Evolutionary conservation across 2,329 filamentous ascomycete genomes (phyloP), one percentile per base, ranked within the genome.

Genomic region (Pseudogymnoascus verrucosus): DNA sequence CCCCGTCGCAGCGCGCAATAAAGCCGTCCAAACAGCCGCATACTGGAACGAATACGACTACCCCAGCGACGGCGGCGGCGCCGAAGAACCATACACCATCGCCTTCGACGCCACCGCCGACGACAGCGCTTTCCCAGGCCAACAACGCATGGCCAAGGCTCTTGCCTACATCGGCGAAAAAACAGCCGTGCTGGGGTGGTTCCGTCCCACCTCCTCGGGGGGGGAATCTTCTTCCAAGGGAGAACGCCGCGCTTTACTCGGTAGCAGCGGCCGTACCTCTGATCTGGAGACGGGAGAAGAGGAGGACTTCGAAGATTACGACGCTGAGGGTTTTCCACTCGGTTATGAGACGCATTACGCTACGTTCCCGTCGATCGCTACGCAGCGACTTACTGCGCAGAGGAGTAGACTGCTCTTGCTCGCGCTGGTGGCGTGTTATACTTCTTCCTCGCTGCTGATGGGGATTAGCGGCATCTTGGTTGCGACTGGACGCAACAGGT

Each of bases 11-110:
- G 28, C 16, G 44, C 5, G 59, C 62, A 64, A 61, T 63, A 16
- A 28, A 62, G n/a, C 59, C 54, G 37, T 31, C 42, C 54, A 42
- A 23, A 63, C 60, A 40, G 21, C 69, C 71, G 63, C 37, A 19
- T 95, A 93, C 72, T 96, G 91, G 90, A 93, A 90, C 74, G 91
- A 96, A 74, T 95, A 93, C 74, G 91, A 96, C 68, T 78, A 93
- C 72, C 89, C 89, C 7, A 91, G 90, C 72, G 89, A 92, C 63
- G 74, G 68, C 10, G 77, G 76, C 10, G 85, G 82, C 2, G 76
- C 80, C 12, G 81, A 85, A 47, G 82, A 84, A 37, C 82, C 82
- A 31, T 95, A 91, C 73, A 82, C 85, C 51, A 87, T 95, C 68
- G 91, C 90, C 70, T 79, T 93, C 65, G 83, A 93, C 71, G 36